Evolutionary conservation across 1,284 basidiomycete genomes (phyloP).

Genomic region (Ceratobasidium sp.): DNA sequence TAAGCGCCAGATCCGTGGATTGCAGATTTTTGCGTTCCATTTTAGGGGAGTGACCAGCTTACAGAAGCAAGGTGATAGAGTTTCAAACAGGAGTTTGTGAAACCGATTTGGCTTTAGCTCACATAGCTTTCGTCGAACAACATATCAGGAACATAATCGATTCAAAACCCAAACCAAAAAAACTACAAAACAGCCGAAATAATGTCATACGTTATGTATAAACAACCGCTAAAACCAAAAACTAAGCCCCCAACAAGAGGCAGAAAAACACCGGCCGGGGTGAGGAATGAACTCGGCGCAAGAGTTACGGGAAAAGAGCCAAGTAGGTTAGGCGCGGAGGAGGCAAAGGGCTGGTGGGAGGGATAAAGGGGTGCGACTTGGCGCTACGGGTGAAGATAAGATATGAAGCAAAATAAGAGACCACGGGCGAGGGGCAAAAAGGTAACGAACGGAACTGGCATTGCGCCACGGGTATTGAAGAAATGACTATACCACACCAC

Average conservation of each 20-base stretch:
- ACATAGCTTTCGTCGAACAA: background rate
- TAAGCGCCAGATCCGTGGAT: no score
- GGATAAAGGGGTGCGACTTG: slow-evolving; percentile 17
- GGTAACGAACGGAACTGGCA: slow-evolving; percentile 36
- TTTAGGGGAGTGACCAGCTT: no score
- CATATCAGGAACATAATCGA: background rate
- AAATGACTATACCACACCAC: background rate
- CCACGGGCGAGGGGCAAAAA: slow-evolving; percentile 11
- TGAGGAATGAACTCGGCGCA: slow-evolving; percentile 13
- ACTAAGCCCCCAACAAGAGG: slow-evolving; percentile 1
- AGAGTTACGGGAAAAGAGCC: background rate
- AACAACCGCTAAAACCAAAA: slow-evolving; percentile 14
- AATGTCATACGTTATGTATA: slow-evolving; percentile 9
- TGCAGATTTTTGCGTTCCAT: no score
- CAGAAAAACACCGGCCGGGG: slow-evolving; percentile 26
- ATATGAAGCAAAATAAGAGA: background rate
- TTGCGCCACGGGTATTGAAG: slow-evolving; percentile 30
- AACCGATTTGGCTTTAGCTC: no score
- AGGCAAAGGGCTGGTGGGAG: background rate
- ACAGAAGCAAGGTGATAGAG: no score
- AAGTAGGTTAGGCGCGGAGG: background rate
- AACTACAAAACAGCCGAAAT: slow-evolving; percentile 19
- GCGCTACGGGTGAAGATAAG: slow-evolving; percentile 32
- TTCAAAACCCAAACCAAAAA: slow-evolving; percentile 14
- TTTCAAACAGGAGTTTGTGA: no score